phyloP scores from a whole-genome alignment of 805 yeast species.

The Yarrowia sp. region DNA sequence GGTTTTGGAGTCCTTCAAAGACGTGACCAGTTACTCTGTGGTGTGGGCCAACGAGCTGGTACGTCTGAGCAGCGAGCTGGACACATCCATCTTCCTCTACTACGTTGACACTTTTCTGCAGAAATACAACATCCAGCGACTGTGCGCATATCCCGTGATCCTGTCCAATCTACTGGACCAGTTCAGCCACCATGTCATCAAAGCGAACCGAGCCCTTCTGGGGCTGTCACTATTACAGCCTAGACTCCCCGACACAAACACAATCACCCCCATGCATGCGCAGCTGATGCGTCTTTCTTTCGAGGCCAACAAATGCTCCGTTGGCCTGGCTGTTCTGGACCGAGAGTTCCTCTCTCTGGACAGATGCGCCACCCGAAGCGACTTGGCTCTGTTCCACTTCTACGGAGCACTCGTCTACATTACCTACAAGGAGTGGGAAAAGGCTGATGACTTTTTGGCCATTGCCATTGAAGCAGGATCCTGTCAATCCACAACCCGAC shows the following conservation, averaged over 20 bases:
- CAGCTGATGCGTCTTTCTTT: slow-evolving; percentile 2
- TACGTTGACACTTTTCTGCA: background rate
- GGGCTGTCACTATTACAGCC: background rate
- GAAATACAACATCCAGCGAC: background rate
- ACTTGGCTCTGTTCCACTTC: slow-evolving; percentile 26
- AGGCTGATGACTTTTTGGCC: slow-evolving; percentile 28
- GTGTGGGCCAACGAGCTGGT: slow-evolving; percentile 17
- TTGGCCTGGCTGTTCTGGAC: background rate
- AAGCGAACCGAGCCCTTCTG: background rate
- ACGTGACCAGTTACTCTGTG: background rate
- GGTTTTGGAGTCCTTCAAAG: slow-evolving; percentile 13
- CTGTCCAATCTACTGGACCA: background rate
- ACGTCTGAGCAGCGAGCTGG: background rate
- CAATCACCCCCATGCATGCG: slow-evolving; percentile 23
- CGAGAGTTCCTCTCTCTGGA: slow-evolving; percentile 2
- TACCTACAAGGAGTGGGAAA: slow-evolving; percentile 24
- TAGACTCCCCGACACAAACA: background rate
- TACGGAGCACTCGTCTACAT: slow-evolving; percentile 28
- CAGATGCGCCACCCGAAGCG: slow-evolving; percentile 7
- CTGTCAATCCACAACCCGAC: background rate
- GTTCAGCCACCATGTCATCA: background rate
- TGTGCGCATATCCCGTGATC: background rate
- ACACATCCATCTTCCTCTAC: background rate
- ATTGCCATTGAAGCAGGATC: slow-evolving; percentile 20
- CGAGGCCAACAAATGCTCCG: slow-evolving; percentile 7